phyloP scores from a whole-genome alignment of 2,329 filamentous ascomycete species.

The Basipetospora chlamydospora region DNA sequence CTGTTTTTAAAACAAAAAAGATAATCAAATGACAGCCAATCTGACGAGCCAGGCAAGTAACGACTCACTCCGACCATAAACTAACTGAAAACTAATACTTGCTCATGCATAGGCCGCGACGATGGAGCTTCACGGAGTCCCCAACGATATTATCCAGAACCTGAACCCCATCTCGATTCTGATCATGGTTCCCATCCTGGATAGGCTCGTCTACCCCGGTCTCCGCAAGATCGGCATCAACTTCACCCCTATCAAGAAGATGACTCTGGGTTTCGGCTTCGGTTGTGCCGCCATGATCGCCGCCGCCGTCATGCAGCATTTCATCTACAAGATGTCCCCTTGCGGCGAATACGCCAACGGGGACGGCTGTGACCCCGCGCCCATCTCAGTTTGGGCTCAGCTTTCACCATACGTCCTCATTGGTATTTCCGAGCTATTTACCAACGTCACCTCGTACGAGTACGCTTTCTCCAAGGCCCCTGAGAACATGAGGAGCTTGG shows the following conservation, averaged over 20 bases:
- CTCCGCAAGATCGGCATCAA: conserved; percentile 48
- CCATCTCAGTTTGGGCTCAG: conserved; percentile 48
- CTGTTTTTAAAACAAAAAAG: too few species aligned
- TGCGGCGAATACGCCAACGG: conserved; percentile 42
- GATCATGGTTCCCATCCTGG: conserved; percentile 59
- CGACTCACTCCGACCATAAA: too few species aligned
- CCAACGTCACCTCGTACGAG: conserved; percentile 49
- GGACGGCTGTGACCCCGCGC: conserved; percentile 36
- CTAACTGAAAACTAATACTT: too few species aligned
- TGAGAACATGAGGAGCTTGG: conserved; percentile 67
- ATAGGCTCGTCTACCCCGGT: conserved; percentile 53
- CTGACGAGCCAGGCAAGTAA: too few species aligned
- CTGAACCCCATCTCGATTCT: conserved; percentile 63
- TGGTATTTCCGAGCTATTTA: conserved; percentile 37
- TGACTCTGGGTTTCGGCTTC: conserved; percentile 54
- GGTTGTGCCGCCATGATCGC: conserved; percentile 47
- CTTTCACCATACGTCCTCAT: conserved; percentile 26
- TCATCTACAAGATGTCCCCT: conserved; percentile 47
- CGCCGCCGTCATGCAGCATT: conserved; percentile 41
- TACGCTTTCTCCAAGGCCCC: conserved; percentile 69
- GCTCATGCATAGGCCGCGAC: conserved; percentile 50
- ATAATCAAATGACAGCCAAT: conserved; percentile 45
- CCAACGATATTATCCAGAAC: conserved; percentile 66
- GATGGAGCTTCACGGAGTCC: conserved; percentile 54
- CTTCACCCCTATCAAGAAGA: conserved; percentile 65